A percentile compares a stretch with the other conserved stretches of the same genome.
Evolutionary conservation across 371 early-diverging fungal species (phyloP).

Genomic region (Dinochytrium kinnereticum): DNA sequence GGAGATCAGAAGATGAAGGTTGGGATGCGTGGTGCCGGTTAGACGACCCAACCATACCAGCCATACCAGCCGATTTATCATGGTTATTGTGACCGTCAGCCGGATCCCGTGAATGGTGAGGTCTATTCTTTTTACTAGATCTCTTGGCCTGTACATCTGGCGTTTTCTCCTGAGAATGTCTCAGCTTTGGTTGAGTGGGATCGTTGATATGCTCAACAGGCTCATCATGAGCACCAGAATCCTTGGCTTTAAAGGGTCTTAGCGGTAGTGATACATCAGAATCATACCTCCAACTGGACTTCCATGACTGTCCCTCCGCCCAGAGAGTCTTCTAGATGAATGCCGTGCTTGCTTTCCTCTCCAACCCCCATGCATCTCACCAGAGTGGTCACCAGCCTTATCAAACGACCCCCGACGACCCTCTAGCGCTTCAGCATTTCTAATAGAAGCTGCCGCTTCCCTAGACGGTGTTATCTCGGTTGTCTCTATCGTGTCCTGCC

Average conservation of each 20-base stretch:
- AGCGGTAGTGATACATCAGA: too few species aligned
- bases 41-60: not conserved
- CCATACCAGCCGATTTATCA: slow-evolving; percentile 4
- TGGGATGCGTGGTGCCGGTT: not conserved
- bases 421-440: not conserved
- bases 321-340: not conserved
- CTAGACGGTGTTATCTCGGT: not conserved
- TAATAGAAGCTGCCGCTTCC: not conserved
- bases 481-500: too few species aligned
- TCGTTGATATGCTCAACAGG: too few species aligned
- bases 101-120: too few species aligned
- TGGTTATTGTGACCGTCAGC: too few species aligned
- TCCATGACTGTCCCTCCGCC: not conserved
- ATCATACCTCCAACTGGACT: too few species aligned
- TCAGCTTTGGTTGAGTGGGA: too few species aligned
- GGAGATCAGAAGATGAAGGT: not conserved
- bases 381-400: not conserved
- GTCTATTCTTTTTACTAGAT: too few species aligned
- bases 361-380: not conserved
- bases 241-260: too few species aligned
- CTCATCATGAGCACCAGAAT: too few species aligned
- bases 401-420: not conserved
- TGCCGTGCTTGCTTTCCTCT: not conserved
- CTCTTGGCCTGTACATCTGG: too few species aligned
- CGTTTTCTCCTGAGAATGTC: too few species aligned